These are phyloP conservation scores for Erigeron philadelphicus DNA, from an alignment of 140 eudicot species.

Conservation along the genomic window DNA sequence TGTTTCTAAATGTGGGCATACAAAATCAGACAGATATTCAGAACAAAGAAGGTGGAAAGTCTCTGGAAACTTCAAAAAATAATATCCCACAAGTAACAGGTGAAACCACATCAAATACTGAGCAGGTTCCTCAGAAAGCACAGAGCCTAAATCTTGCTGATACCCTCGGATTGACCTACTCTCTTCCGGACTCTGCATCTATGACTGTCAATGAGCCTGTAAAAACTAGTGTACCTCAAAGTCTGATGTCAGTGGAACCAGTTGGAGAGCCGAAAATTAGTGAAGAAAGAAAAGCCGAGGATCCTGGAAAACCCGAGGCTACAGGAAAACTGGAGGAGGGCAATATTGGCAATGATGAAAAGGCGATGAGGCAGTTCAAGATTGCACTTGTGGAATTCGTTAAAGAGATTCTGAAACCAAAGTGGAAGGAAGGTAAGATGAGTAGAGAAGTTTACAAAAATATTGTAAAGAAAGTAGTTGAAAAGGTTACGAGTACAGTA, in stretches of 20 bases:
- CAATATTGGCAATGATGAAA: conserved; percentile 56
- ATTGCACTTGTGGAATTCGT: conserved; percentile 69
- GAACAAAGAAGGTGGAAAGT: conserved; percentile 22
- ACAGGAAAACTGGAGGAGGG: conserved; percentile 51
- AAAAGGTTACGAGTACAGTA: conserved; percentile 63
- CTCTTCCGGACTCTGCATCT: conserved; percentile 25
- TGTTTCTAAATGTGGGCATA: conserved; percentile 16
- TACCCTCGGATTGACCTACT: conserved; percentile 25
- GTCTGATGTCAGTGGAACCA: conserved; percentile 23
- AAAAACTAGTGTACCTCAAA: conserved; percentile 10
- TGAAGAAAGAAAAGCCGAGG: conserved; percentile 27
- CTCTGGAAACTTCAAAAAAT: conserved; percentile 26
- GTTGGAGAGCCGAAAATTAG: conserved; percentile 24
- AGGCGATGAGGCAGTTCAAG: conserved; percentile 71
- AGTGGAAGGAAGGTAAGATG: conserved; percentile 91
- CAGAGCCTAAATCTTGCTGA: conserved; percentile 28
- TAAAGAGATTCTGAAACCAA: conserved; percentile 79
- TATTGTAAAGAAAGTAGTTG: conserved; percentile 83
- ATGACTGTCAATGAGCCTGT: conserved; percentile 28
- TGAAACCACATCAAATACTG: conserved; percentile 24
- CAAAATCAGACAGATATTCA: conserved; percentile 25
- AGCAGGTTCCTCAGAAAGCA: conserved; percentile 32
- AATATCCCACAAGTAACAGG: conserved; percentile 15
- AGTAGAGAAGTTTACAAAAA: conserved; percentile 85
- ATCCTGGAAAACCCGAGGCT: conserved; percentile 30